Evolutionary conservation across 768 basidiomycete species (phyloP), one percentile per base, ranked within the genome.

Genomic region (Rickenella mellea): DNA sequence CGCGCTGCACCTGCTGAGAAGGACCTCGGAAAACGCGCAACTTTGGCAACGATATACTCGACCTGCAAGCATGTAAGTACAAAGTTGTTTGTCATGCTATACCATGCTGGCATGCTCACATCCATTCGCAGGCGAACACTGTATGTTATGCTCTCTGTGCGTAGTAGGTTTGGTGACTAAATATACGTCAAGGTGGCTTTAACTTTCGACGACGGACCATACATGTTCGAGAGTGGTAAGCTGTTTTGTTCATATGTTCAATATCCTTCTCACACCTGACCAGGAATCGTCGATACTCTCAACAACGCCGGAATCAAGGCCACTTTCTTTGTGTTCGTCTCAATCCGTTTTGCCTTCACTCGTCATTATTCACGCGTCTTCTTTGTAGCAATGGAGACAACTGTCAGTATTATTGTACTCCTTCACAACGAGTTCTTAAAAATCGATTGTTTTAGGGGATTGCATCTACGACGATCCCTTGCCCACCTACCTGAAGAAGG

Each of bases 151-250:
- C 5, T 14, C 24, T 36, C 15, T 17, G 7, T 36, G 33, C 15
- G 11, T 17, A 22, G 15, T 11, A 14, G 4, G 19, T 9, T 10
- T 3, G 15, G 7, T 36, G 12, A 36, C 33, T 7, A 11, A 9
- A 17, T 8, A 36, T 5, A 10, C 15, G 11, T 19, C 24, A 19
- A 36, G 30, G 52, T 53, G 6, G 54, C 54, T 21, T 41, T 56
- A 0, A 53, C 53, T 2, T 56, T 56, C 38, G 54, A 55, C 44
- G 54, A 55, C 31, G 54, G 54, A 14, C 52, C 52, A 2, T 48
- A 49, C 41, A 43, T 48, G 26, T 55, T 49, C 41, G 48, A 54
- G 31, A 19, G n/a, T 20, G 19, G 47, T 48, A 3, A 12, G 43
- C 19, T 17, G n/a, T n/a, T n/a, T n/a, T n/a, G n/a, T n/a, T n/a